These are phyloP conservation scores for Elsinoe necatrix DNA, from an alignment of 2,329 filamentous ascomycete genomes.

Conservation along the genomic window DNA sequence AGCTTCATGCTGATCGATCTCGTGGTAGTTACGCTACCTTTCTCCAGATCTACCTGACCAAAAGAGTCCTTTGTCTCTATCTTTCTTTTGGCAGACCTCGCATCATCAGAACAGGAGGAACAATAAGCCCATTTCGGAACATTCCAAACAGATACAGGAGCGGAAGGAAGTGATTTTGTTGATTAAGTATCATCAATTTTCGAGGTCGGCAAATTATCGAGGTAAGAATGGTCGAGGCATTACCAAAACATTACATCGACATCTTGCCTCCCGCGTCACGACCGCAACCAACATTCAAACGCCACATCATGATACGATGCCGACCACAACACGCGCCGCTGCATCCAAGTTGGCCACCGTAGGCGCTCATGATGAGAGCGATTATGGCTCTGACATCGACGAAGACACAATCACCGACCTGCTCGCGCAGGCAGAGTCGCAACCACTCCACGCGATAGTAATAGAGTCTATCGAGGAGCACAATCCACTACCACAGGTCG, in stretches of 20 bases:
- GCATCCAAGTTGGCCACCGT: background rate
- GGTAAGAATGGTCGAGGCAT: background rate
- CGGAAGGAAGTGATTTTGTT: too few relatives aligned
- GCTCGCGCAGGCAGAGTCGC: slow-evolving; percentile 38
- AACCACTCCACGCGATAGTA: slow-evolving; percentile 24
- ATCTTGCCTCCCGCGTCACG: slow-evolving; percentile 2
- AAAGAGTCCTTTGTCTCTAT: too few relatives aligned
- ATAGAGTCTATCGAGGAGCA: slow-evolving; percentile 23
- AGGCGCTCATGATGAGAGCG: slow-evolving; percentile 35
- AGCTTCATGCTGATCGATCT: too few relatives aligned
- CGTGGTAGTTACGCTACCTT: too few relatives aligned
- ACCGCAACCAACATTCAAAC: slow-evolving; percentile 6
- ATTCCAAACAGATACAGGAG: too few relatives aligned
- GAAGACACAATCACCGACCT: slow-evolving; percentile 46
- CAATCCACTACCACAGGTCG: slow-evolving; percentile 13
- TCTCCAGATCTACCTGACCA: too few relatives aligned
- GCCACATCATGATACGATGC: slow-evolving; percentile 15
- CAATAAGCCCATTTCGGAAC: too few relatives aligned
- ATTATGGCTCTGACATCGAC: slow-evolving; percentile 59
- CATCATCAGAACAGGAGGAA: too few relatives aligned
- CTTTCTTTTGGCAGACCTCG: too few relatives aligned
- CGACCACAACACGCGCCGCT: slow-evolving; percentile 16
- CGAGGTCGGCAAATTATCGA: too few relatives aligned
- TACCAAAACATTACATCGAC: background rate
- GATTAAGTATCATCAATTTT: too few relatives aligned